Evolutionary conservation across 1,139 yeast genomes (phyloP).

Genomic region (Pichia sp.): DNA sequence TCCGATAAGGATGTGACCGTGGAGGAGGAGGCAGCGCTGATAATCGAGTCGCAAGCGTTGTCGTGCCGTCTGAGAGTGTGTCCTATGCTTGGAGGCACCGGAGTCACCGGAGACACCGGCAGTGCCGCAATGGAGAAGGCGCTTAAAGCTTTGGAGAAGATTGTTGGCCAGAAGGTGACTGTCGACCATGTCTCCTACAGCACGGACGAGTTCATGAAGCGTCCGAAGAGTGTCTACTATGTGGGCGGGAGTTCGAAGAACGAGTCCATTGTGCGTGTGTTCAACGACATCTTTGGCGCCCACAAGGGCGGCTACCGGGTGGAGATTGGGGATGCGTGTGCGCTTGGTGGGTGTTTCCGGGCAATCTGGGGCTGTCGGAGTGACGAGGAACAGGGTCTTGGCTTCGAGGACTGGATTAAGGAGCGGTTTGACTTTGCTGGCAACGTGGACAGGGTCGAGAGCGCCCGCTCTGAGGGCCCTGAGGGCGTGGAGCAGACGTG

Average conservation of each 20-base stretch:
- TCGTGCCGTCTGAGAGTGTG: conserved; percentile 78
- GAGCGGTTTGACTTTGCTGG: conserved; percentile 38
- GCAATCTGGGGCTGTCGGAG: conserved; percentile 51
- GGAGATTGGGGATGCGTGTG: conserved; percentile 87
- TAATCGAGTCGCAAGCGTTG: conserved; percentile 82
- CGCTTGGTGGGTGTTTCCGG: conserved; percentile 88
- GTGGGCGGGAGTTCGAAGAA: conserved; percentile 90
- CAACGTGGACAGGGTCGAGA: conserved; percentile 36
- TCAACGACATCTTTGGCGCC: conserved; percentile 68
- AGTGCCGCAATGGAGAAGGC: not conserved
- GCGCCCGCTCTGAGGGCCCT: conserved; percentile 22
- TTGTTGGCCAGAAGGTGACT: conserved; percentile 37
- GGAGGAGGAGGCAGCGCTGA: conserved; percentile 69
- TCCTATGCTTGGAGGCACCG: conserved; percentile 49
- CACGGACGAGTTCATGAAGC: conserved; percentile 40
- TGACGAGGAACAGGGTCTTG: conserved; percentile 9
- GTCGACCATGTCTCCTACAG: conserved; percentile 51
- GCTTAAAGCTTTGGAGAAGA: conserved; percentile 31
- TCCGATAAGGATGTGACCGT: conserved; percentile 27
- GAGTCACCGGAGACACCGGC: conserved; percentile 10
- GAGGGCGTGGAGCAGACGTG: conserved; percentile 28
- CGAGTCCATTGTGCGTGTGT: conserved; percentile 57
- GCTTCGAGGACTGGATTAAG: conserved; percentile 43
- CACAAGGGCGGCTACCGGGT: conserved; percentile 61
- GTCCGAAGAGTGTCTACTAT: conserved; percentile 70